phyloP scores from a whole-genome alignment of 2,329 filamentous ascomycete genomes.

The Phialophora verrucosa region DNA sequence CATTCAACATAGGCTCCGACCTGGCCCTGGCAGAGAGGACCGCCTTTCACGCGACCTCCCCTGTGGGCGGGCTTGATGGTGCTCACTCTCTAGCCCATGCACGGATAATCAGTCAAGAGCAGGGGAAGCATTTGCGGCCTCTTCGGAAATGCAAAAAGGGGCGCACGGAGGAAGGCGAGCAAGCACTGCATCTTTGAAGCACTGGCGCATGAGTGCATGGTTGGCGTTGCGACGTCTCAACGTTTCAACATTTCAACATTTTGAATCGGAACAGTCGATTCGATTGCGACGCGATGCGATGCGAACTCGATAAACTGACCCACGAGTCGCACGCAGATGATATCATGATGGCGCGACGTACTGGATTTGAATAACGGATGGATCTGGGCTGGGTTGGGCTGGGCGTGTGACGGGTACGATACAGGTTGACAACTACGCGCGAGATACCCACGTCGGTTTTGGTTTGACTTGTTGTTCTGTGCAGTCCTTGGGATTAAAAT shows the following conservation, averaged over 20 bases:
- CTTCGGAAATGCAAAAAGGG: background rate
- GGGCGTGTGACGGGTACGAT: background rate
- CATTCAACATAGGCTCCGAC: slow-evolving; percentile 20
- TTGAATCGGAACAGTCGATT: background rate
- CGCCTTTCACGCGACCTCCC: slow-evolving; percentile 5
- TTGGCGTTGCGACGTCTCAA: background rate
- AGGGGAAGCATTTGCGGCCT: background rate
- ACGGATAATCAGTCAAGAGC: background rate
- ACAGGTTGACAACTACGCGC: background rate
- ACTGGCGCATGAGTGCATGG: background rate
- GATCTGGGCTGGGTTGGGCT: background rate
- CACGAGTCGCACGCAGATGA: background rate
- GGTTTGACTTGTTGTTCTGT: background rate
- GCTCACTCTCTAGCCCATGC: slow-evolving; percentile 12
- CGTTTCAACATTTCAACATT: background rate
- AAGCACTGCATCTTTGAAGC: background rate
- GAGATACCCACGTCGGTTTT: background rate
- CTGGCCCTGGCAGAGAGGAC: slow-evolving; percentile 13
- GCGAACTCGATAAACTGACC: background rate
- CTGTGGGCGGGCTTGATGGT: slow-evolving; percentile 17
- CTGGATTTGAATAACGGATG: background rate
- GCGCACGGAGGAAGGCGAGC: background rate
- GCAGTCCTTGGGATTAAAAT: background rate
- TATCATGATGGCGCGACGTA: background rate
- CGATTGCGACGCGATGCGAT: background rate